Base-by-base conservation (phyloP, 192 early-diverging fungal species). In the Entomortierella lignicola region DNA sequence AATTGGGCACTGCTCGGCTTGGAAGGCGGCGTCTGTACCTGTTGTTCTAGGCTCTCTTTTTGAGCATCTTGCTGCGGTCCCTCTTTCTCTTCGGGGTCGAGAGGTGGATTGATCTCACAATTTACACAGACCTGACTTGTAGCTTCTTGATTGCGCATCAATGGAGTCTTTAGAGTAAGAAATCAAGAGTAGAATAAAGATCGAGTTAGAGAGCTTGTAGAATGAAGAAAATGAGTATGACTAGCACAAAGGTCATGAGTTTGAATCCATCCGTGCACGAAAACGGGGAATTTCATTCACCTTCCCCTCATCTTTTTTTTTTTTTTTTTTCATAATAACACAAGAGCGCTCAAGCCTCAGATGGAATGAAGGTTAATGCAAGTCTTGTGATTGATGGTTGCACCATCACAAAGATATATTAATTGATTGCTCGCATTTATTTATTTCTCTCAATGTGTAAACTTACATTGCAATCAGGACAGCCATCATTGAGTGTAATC, bases 81-180 rank as follows among this genome's bases (percentile, higher is more conserved):
- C 8, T 44, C 53, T 58, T 43, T 21, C 20, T 54, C 30, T 23
- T 43, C 44, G 4, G 50, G 27, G 32, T 74, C 72, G 34, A 74
- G 51, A 15, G 72, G 72, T 27, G 72, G 72, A 30, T 66, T 66
- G 72, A 74, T 58, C 52, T 74, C 63, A 27, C 72, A 74, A 57
- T 55, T 66, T 27, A 74, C 72, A 18, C 63, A 74, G 52, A 74
- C 50, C 51, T 74, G 72, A 55, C 30, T 66, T 32, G 72, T 74
- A 15, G 72, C 63, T 51, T 74, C 72, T 20, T 43, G 63, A 51
- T 74, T 74, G 39, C 72, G 63, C 72, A 74, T 74, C 54, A 72
- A 54, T 21, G 70, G 43, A 1, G 61, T 63, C 70, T 72, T 47
- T 12, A 21, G 6, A 15, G 25, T 18, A 21, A 25, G 29, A 31